Percentiles rank a stretch among this genome's conserved stretches.
phyloP scores from a whole-genome alignment of 2,329 filamentous ascomycete genomes.

The Penicillium sp. region DNA sequence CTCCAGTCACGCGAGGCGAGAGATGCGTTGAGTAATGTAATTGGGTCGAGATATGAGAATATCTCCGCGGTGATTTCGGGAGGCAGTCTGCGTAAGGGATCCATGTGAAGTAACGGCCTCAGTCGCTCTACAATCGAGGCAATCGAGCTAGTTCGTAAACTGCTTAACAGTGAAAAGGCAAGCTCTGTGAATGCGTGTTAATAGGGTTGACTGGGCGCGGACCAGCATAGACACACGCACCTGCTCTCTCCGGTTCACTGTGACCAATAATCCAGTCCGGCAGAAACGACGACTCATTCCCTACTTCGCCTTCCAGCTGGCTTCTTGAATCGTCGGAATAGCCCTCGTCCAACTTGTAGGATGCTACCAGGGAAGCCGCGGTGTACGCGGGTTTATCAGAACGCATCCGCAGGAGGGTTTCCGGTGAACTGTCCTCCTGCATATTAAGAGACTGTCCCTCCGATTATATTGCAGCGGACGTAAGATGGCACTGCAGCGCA shows the following conservation, averaged over 20 bases:
- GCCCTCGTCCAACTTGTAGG: constrained; percentile 72
- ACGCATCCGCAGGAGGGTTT: constrained; percentile 24
- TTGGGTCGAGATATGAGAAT: constrained; percentile 77
- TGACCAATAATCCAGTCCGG: constrained; percentile 54
- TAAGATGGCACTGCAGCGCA: neutral
- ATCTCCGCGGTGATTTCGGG: constrained; percentile 88
- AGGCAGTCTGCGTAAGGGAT: constrained; percentile 81
- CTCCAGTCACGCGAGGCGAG: constrained; percentile 80
- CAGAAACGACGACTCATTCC: constrained; percentile 40
- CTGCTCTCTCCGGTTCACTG: constrained; percentile 53
- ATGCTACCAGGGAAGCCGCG: constrained; percentile 28
- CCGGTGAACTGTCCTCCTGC: constrained; percentile 25
- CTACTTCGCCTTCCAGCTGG: constrained; percentile 38
- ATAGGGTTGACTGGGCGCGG: neutral
- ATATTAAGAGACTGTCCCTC: constrained; percentile 18
- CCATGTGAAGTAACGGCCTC: constrained; percentile 82
- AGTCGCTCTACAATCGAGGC: constrained; percentile 75
- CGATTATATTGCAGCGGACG: neutral
- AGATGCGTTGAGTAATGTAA: constrained; percentile 75
- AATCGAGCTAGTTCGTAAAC: constrained; percentile 74
- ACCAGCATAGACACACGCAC: constrained; percentile 34
- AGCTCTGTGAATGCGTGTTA: constrained; percentile 56
- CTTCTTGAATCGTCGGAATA: constrained; percentile 72
- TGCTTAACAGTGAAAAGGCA: constrained; percentile 71
- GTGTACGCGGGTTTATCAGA: constrained; percentile 20